Conservation (phyloP, 495 filamentous ascomycete species). For the Neurospora sp. region DNA sequence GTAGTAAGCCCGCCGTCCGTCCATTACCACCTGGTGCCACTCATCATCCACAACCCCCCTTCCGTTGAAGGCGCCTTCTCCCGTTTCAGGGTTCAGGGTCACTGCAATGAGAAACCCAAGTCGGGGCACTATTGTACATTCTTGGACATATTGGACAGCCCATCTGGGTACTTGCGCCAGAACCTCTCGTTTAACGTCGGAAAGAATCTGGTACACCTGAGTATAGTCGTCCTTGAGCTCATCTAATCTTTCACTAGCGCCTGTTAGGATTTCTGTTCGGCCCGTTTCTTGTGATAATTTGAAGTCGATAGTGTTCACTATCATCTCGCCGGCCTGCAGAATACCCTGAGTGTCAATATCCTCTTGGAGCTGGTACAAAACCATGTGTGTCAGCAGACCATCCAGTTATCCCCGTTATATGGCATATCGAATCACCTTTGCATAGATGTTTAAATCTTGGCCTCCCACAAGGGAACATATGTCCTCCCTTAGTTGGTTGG, state of each 20-base stretch:
- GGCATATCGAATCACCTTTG: conserved; percentile 36
- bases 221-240: conserved; percentile 66
- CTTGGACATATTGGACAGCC: conserved; percentile 43
- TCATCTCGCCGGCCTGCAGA: conserved; percentile 54
- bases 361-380: conserved; percentile 20
- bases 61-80: conserved; percentile 57
- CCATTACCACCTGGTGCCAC: conserved; percentile 76
- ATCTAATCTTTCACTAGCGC: conserved; percentile 70
- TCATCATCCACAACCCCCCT: conserved; percentile 38
- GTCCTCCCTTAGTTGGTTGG: conserved; percentile 57
- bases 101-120: conserved; percentile 83
- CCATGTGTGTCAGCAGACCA: conserved; percentile 2
- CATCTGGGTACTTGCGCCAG: conserved; percentile 51
- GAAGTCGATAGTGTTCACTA: conserved; percentile 74
- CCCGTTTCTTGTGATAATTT: conserved; percentile 64
- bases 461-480: conserved; percentile 52
- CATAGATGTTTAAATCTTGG: conserved; percentile 43
- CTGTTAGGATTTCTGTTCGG: conserved; percentile 61
- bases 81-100: conserved; percentile 49
- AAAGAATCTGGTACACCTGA: conserved; percentile 64
- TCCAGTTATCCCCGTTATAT: neutral
- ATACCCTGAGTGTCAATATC: conserved; percentile 44
- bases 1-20: conserved; percentile 67
- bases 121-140: conserved; percentile 78
- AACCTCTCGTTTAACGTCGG: conserved; percentile 52